Base-by-base conservation (phyloP, 192 early-diverging fungal genomes). In the Mortierella alpina region DNA sequence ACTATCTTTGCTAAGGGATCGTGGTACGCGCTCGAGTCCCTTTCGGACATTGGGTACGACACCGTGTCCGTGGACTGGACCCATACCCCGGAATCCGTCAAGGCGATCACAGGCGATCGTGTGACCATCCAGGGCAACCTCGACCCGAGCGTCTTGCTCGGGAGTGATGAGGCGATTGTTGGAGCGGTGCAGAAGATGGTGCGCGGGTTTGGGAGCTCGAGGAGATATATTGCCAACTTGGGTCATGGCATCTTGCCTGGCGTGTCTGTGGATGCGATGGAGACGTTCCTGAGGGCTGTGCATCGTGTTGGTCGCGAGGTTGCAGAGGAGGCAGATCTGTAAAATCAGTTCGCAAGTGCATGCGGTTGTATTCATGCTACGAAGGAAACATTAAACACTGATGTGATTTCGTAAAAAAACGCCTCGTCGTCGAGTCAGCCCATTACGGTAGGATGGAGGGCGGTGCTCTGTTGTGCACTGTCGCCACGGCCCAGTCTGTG, bases 201-300 rank as follows among this genome's bases (percentile, higher is more conserved):
- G 18, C 74, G 86, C 39, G 88, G 62, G 40, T 98, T 99, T 83
- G 94, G 94, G n/a, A 84, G 75, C 20, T 67, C 83, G 31, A 42
- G 70, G 17, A 86, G 86, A 63, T 96, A 97, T 72, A 96, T 99
- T 79, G 96, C 92, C 18, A 99, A 98, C 69, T 82, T 99, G 59
- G 98, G 98, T 39, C 96, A 98, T 84, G 96, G 98, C 20, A 95
- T 98, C 88, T 86, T 95, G 73, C 96, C 96, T 9, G 85, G 80
- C 20, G 89, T 92, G 49, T 85, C 90, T 63, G 89, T 93, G 0
- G 91, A 94, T 65, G 85, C 83, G 4, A 75, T 91, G 56, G 86
- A 85, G 44, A 85, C 90, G 40, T 95, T 92, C 73, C 76, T 95
- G 39, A 90, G 91, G 69, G 84, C 89, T 10, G 90, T 94, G 15